Evolutionary conservation across 257 asterid species (phyloP).

Genomic region (Forsythia suspensa): DNA sequence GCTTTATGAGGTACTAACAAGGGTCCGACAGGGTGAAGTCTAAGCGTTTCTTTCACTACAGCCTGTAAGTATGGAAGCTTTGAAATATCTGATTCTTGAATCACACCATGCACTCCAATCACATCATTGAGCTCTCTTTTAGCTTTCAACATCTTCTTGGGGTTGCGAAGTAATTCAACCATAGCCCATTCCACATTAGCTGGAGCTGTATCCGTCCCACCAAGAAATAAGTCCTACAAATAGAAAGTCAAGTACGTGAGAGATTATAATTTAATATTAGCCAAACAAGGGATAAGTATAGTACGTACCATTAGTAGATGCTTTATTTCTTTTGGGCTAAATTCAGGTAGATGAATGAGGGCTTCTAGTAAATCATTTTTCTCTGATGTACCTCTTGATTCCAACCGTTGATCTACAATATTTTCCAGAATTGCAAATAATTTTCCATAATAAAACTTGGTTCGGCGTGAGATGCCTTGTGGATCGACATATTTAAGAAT

Average conservation of each 20-base stretch:
- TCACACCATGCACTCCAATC: background rate
- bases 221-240: slow-evolving; percentile 22
- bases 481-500: slow-evolving; percentile 12
- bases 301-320: background rate
- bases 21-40: slow-evolving; percentile 7
- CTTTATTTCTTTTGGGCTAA: background rate
- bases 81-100: slow-evolving; percentile 15
- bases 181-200: slow-evolving; percentile 23
- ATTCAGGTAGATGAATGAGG: slow-evolving; percentile 15
- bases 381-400: background rate
- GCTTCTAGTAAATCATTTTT: slow-evolving; percentile 26
- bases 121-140: slow-evolving; percentile 17
- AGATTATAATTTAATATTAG: background rate
- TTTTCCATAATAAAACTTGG: background rate
- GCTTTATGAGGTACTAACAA: slow-evolving; percentile 15
- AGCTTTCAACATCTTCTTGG: slow-evolving; percentile 17
- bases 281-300: background rate
- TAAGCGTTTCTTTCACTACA: slow-evolving; percentile 6
- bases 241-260: background rate
- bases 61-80: background rate
- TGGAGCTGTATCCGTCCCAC: slow-evolving; percentile 16
- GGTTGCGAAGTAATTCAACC: slow-evolving; percentile 21
- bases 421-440: slow-evolving; percentile 17
- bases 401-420: slow-evolving; percentile 16
- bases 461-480: slow-evolving; percentile 14